Percentiles rank a stretch among this genome's conserved stretches.
phyloP scores from a whole-genome alignment of 108 stramenopile genomes.

The Cyclotella cryptica region DNA sequence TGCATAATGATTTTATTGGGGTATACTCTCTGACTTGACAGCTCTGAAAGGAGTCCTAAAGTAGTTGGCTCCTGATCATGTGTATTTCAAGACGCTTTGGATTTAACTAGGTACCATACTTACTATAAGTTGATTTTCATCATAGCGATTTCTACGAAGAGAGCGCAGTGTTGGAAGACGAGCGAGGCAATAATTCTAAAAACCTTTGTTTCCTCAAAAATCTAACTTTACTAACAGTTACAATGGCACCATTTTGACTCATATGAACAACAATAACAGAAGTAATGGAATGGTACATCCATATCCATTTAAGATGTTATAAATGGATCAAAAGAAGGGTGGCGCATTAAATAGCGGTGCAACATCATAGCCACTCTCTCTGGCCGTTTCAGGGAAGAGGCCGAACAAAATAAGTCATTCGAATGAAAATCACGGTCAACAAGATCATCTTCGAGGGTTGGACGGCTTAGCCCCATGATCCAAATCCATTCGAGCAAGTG shows the following conservation, averaged over 20 bases:
- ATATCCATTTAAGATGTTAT: constrained; percentile 8
- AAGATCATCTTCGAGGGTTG: constrained; percentile 12
- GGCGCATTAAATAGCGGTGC: constrained; percentile 4
- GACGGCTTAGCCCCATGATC: background rate
- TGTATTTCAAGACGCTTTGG: too few relatives aligned
- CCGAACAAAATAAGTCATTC: background rate
- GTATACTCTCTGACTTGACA: constrained; percentile 55
- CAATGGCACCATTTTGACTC: background rate
- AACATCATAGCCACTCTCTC: constrained; percentile 7
- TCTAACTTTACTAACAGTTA: background rate
- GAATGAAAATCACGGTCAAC: background rate
- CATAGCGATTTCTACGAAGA: too few relatives aligned
- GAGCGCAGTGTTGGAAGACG: too few relatives aligned
- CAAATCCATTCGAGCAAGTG: constrained; percentile 12
- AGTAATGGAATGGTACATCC: constrained; percentile 7
- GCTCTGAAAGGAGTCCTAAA: too few relatives aligned
- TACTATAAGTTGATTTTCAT: too few relatives aligned
- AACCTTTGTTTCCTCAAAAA: too few relatives aligned
- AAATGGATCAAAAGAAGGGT: background rate
- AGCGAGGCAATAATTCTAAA: too few relatives aligned
- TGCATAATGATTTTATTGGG: constrained; percentile 68
- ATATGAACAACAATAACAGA: constrained; percentile 7
- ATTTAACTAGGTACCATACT: too few relatives aligned
- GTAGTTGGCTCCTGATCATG: too few relatives aligned
- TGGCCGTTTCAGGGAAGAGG: background rate